Conservation (phyloP, 352 stramenopile species). For the Globisporangium spiculum region DNA sequence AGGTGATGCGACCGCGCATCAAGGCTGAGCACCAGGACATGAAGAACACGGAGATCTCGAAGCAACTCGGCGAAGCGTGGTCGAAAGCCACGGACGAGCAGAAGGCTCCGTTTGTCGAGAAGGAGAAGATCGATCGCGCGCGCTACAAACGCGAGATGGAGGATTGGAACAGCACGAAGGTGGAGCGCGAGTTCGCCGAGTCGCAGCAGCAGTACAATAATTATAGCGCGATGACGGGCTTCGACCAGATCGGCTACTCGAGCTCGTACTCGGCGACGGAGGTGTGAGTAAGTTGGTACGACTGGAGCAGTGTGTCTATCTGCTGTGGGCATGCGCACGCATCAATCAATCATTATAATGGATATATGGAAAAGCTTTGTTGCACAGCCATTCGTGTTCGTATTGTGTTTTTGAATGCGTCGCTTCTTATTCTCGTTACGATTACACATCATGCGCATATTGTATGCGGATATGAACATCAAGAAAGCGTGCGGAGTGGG, state of each 20-base stretch:
- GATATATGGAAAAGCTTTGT: slow-evolving; percentile 12
- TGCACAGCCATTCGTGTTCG: neutral
- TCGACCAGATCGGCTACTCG: slow-evolving; percentile 77
- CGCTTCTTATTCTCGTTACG: neutral
- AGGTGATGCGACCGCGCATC: slow-evolving; percentile 87
- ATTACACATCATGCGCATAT: neutral
- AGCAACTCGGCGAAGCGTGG: slow-evolving; percentile 93
- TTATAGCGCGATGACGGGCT: slow-evolving; percentile 77
- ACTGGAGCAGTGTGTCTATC: neutral
- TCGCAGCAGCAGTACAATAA: slow-evolving; percentile 80
- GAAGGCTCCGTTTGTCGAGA: slow-evolving; percentile 90
- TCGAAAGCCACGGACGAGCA: slow-evolving; percentile 88
- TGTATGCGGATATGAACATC: neutral
- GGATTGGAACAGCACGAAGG: slow-evolving; percentile 87
- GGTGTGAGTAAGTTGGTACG: slow-evolving; percentile 33
- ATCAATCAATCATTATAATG: slow-evolving; percentile 12
- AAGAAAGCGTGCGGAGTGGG: neutral
- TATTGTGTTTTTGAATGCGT: neutral
- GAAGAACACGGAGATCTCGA: slow-evolving; percentile 96
- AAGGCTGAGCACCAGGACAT: slow-evolving; percentile 93
- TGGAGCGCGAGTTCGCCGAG: slow-evolving; percentile 80
- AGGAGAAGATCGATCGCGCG: slow-evolving; percentile 88
- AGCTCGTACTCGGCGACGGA: slow-evolving; percentile 72
- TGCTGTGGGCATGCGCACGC: neutral
- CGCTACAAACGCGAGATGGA: slow-evolving; percentile 94